Percentiles rank a stretch among this genome's conserved stretches.
Evolutionary conservation across 2,329 filamentous ascomycete species (phyloP).

Genomic region (Byssothecium circinans): DNA sequence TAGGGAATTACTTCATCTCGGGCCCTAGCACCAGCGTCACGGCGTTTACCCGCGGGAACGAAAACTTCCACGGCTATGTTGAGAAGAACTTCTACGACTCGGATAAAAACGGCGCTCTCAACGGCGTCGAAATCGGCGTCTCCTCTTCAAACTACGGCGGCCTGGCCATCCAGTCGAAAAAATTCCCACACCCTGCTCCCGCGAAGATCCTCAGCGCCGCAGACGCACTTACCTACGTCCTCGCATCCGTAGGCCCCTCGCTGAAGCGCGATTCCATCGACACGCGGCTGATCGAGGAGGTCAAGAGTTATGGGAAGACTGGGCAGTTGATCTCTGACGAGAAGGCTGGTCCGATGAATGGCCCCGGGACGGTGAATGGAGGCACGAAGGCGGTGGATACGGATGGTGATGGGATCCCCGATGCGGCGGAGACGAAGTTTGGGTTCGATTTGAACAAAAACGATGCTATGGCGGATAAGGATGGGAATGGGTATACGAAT

Average conservation of each 20-base stretch:
- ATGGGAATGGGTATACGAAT: slow-evolving; percentile 50
- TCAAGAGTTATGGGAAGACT: slow-evolving; percentile 50
- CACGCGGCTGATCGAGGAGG: slow-evolving; percentile 46
- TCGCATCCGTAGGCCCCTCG: slow-evolving; percentile 48
- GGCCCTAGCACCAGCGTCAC: slow-evolving; percentile 55
- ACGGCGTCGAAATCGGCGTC: slow-evolving; percentile 51
- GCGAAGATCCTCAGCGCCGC: slow-evolving; percentile 43
- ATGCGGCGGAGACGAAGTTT: slow-evolving; percentile 51
- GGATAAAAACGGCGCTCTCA: slow-evolving; percentile 53
- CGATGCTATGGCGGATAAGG: slow-evolving; percentile 47
- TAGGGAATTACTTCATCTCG: slow-evolving; percentile 61
- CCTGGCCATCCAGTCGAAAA: slow-evolving; percentile 47
- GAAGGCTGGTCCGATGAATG: slow-evolving; percentile 45
- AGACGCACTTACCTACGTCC: slow-evolving; percentile 47
- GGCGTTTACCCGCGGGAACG: slow-evolving; percentile 59
- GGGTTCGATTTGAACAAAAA: slow-evolving; percentile 41
- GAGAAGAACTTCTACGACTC: slow-evolving; percentile 57
- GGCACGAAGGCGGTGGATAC: slow-evolving; percentile 48
- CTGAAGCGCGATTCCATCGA: slow-evolving; percentile 51
- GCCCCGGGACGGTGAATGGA: slow-evolving; percentile 43
- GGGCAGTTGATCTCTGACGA: slow-evolving; percentile 54
- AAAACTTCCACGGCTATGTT: slow-evolving; percentile 57
- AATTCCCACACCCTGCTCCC: slow-evolving; percentile 51
- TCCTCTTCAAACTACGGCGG: slow-evolving; percentile 51
- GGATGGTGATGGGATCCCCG: slow-evolving; percentile 56